Percentiles rank a stretch among this genome's conserved stretches.
These are phyloP conservation scores for Tylopilus plumbeoviolaceoides DNA, from an alignment of 768 basidiomycete species.

Conservation along the genomic window DNA sequence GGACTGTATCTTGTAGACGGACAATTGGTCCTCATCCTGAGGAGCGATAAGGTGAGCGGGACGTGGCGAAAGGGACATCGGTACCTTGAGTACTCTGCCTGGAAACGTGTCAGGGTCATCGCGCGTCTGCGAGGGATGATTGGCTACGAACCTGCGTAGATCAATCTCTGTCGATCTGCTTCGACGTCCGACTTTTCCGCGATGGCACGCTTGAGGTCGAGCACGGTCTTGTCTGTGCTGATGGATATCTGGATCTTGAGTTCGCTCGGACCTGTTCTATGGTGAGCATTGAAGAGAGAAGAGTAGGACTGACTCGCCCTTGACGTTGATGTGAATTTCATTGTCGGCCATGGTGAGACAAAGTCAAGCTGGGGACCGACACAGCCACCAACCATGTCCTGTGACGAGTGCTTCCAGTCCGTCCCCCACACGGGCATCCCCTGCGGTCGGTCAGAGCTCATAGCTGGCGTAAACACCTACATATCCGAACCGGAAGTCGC, in stretches of 20 bases:
- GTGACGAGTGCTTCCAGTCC: constrained; percentile 50
- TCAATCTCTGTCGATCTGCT: constrained; percentile 84
- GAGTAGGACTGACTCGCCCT: constrained; percentile 39
- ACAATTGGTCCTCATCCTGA: constrained; percentile 79
- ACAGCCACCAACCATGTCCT: constrained; percentile 33
- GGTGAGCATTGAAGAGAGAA: background rate
- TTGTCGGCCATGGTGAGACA: constrained; percentile 52
- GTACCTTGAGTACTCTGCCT: constrained; percentile 75
- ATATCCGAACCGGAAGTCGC: constrained; percentile 40
- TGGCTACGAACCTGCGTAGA: constrained; percentile 73
- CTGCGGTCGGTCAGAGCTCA: constrained; percentile 32
- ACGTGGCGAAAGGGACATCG: background rate
- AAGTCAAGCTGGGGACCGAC: constrained; percentile 1
- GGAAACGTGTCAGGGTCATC: background rate
- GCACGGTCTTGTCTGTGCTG: constrained; percentile 75
- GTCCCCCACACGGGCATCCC: constrained; percentile 52
- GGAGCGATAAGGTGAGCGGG: constrained; percentile 6
- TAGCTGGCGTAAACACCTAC: constrained; percentile 47
- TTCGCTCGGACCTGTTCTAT: constrained; percentile 71
- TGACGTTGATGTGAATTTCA: constrained; percentile 66
- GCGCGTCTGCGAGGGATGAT: background rate
- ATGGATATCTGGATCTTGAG: constrained; percentile 89
- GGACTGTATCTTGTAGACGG: constrained; percentile 86
- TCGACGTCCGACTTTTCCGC: constrained; percentile 81
- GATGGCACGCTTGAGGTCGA: constrained; percentile 88